Conservation (phyloP, 768 basidiomycete species). For the Dacryopinax primogenitus region DNA sequence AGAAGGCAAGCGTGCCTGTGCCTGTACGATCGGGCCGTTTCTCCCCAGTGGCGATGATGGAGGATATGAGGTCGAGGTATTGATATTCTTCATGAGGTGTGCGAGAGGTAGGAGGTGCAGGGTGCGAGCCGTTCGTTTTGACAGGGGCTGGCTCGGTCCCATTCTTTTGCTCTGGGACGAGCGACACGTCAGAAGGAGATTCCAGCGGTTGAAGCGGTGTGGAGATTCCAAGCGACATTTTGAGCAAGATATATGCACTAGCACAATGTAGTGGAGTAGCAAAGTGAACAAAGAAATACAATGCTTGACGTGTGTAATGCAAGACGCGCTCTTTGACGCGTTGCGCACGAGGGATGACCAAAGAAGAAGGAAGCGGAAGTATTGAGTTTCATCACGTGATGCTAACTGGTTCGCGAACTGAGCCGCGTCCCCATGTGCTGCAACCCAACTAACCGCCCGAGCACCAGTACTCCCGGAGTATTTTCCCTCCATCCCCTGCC, state of each 20-base stretch:
- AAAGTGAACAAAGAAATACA: background rate
- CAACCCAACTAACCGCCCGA: background rate
- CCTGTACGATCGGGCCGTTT: slow-evolving; percentile 81
- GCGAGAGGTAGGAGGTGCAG: background rate
- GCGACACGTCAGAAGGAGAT: background rate
- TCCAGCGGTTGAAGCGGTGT: background rate
- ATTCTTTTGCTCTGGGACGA: background rate
- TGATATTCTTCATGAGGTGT: slow-evolving; percentile 57
- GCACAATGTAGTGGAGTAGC: background rate
- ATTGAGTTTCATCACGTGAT: background rate
- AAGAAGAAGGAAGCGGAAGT: background rate
- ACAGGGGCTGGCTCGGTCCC: background rate
- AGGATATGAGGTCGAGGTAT: slow-evolving; percentile 70
- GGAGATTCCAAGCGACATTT: background rate
- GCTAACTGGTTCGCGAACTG: background rate
- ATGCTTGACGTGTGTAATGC: background rate
- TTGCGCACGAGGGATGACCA: background rate
- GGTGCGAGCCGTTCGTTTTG: background rate
- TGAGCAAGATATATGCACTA: background rate
- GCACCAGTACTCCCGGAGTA: background rate
- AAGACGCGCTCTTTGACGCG: background rate
- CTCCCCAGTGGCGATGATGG: slow-evolving; percentile 65
- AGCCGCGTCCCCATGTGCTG: background rate
- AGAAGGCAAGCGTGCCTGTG: slow-evolving; percentile 82
- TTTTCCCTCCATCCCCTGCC: background rate